phyloP scores from a whole-genome alignment of 805 yeast genomes.

The Komagataella phaffii region DNA sequence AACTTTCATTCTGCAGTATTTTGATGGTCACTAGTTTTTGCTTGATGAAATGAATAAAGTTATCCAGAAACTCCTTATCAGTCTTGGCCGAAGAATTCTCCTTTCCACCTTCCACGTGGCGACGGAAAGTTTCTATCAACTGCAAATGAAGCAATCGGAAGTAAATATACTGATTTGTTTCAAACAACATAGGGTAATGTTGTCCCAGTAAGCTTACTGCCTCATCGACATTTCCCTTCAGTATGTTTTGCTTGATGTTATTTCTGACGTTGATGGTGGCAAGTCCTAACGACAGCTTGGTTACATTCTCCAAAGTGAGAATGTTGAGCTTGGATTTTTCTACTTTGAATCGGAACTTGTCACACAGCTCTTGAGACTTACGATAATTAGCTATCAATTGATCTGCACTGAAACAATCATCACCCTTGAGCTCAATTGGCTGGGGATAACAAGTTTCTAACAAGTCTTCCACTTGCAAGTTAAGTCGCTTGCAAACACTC shows the following conservation, averaged over 20 bases:
- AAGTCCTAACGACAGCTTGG: conserved; percentile 22
- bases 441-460: background rate
- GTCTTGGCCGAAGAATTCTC: conserved; percentile 12
- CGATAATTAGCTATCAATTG: background rate
- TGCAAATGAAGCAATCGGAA: conserved; percentile 62
- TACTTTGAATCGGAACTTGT: background rate
- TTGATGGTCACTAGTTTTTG: conserved; percentile 25
- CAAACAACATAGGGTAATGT: conserved; percentile 51
- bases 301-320: conserved; percentile 6
- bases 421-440: background rate
- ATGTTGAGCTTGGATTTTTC: background rate
- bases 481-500: conserved; percentile 46
- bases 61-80: conserved; percentile 36
- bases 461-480: conserved; percentile 13
- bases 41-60: conserved; percentile 44
- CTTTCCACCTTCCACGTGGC: conserved; percentile 21
- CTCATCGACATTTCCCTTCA: conserved; percentile 44
- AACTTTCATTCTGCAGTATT: conserved; percentile 27
- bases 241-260: conserved; percentile 36
- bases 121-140: conserved; percentile 68
- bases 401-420: background rate
- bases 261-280: conserved; percentile 38
- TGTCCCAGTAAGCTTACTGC: conserved; percentile 47
- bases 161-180: conserved; percentile 48
- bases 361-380: background rate